These are phyloP conservation scores for Brassica juncea DNA, from an alignment of 345 rosid genomes.

Conservation along the genomic window DNA sequence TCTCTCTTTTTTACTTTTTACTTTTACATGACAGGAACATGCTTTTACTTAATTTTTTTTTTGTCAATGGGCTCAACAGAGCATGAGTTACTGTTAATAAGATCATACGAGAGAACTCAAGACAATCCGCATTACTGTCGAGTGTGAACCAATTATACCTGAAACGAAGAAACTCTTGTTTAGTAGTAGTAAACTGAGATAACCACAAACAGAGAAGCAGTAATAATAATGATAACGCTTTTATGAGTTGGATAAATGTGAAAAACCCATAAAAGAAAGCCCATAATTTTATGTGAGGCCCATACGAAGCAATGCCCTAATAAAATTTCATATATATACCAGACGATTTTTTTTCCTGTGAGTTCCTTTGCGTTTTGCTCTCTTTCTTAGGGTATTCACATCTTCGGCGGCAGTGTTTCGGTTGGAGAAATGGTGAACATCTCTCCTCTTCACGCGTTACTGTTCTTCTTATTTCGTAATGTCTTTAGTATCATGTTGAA, in stretches of 20 bases:
- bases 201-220: not conserved
- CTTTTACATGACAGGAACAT: too few species aligned
- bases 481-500: not conserved
- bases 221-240: not conserved
- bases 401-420: not conserved
- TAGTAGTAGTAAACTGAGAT: too few species aligned
- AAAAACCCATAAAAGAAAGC: not conserved
- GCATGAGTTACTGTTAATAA: not conserved
- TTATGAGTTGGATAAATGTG: not conserved
- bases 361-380: not conserved
- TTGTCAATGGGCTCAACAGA: too few species aligned
- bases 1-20: not conserved
- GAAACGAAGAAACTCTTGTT: not conserved
- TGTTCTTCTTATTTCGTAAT: not conserved
- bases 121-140: not conserved
- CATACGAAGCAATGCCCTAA: not conserved
- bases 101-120: not conserved
- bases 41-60: too few species aligned
- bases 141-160: not conserved
- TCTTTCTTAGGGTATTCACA: not conserved
- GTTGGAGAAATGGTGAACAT: not conserved
- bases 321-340: not conserved
- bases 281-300: not conserved
- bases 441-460: not conserved
- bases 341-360: not conserved